Base-by-base conservation (phyloP, 495 filamentous ascomycete genomes). In the Lophiotrema nucula region DNA sequence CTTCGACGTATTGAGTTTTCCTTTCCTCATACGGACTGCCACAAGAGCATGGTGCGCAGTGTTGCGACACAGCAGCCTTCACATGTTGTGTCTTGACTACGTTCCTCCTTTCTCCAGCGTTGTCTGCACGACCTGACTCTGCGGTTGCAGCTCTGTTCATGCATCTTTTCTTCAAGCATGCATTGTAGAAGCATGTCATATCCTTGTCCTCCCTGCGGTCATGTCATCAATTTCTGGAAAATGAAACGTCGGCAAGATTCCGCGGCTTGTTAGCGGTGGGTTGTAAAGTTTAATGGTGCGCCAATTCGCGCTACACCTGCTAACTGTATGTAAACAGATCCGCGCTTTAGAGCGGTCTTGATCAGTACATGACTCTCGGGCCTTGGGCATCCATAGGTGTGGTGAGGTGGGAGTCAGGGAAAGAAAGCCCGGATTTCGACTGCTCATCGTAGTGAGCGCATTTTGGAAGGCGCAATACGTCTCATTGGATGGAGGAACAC, bases 131-230 rank as follows among this genome's bases (percentile, higher is more conserved):
- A 18, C 48, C 48, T 49, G 47, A 51, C 47, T 51, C 47, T 39
- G 15, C 15, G 24, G 18, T 19, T 39, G 47, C 33, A 42, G n/a
- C 13, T 15, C 31, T 35, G 8, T 15, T 35, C 31, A 35, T 35
- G 31, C 31, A 8, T 15, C 8, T 35, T 35, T 35, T 35, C 31
- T 35, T 35, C 31, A n/a, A n/a, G n/a, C n/a, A n/a, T n/a, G n/a
- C n/a, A n/a, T n/a, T n/a, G n/a, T n/a, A n/a, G n/a, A 44, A 47
- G 44, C 47, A 37, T 53, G 50, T 42, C 19, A 44, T 27, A 23
- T n/a, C 38, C 50, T n/a, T 35, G 31, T 35, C 31, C 8, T 8
- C 31, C 31, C 31, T 35, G 8, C 31, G 31, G 8, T 8, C 31
- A 15, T 35, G 8, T 8, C 31, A 15, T 35, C 31, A 35, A 35